These are phyloP conservation scores for Tetraselmis chui DNA, from an alignment of 139 green algal species.

Conservation along the genomic window DNA sequence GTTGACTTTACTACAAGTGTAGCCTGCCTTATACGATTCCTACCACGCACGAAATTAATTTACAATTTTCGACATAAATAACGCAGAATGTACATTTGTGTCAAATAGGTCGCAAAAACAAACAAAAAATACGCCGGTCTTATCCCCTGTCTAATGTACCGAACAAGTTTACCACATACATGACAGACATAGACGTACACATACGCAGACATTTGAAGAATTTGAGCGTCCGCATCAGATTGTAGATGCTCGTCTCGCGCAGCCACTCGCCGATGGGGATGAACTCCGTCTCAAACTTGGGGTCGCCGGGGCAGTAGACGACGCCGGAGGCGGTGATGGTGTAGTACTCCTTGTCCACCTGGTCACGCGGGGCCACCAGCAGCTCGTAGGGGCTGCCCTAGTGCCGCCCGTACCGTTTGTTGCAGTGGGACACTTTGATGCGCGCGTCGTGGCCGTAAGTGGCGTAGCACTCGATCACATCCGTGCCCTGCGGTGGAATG, in stretches of 20 bases:
- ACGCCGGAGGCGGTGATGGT: conserved; percentile 37
- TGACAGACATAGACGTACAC: no score
- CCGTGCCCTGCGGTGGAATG: conserved; percentile 26
- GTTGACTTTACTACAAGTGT: conserved; percentile 26
- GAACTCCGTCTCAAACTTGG: conserved; percentile 28
- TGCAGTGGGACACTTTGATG: conserved; percentile 46
- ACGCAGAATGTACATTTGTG: no score
- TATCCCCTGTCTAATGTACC: no score
- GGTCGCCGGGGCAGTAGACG: conserved; percentile 26
- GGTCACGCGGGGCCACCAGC: conserved; percentile 29
- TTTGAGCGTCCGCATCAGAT: conserved; percentile 50
- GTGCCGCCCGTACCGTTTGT: conserved; percentile 9
- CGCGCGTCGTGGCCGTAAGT: conserved; percentile 31
- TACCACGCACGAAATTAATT: no score
- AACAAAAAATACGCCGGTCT: no score
- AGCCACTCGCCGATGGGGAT: conserved; percentile 47
- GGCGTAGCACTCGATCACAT: conserved; percentile 49
- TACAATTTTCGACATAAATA: no score
- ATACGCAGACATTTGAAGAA: conserved; percentile 49
- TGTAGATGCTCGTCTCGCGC: conserved; percentile 40
- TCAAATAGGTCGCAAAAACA: no score
- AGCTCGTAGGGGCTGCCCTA: conserved; percentile 40
- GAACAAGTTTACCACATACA: no score
- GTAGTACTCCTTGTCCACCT: conserved; percentile 31
- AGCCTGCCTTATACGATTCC: no score